Conservation (phyloP, 768 basidiomycete species). For the Lactarius hengduanensis region DNA sequence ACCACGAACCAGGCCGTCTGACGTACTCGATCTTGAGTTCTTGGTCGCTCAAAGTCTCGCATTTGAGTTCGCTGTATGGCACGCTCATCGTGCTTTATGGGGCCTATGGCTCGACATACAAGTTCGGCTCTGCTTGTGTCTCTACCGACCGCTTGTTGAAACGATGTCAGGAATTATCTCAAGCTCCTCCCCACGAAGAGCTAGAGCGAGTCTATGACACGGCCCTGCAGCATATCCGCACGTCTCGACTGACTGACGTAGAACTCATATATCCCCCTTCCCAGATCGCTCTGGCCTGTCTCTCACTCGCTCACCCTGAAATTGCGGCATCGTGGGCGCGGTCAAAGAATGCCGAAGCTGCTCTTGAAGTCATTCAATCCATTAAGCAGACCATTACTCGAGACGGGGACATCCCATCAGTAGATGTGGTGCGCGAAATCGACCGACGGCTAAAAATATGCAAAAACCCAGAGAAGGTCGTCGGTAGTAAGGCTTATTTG, state of each 20-base stretch:
- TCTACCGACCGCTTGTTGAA: constrained; percentile 11
- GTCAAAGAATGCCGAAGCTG: constrained; percentile 40
- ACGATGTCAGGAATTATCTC: constrained; percentile 53
- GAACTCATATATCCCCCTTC: constrained; percentile 92
- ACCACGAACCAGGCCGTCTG: constrained; percentile 73
- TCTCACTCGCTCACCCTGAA: constrained; percentile 62
- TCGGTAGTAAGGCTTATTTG: constrained; percentile 81
- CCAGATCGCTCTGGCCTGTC: constrained; percentile 84
- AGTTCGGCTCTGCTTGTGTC: constrained; percentile 43
- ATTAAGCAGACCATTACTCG: constrained; percentile 56
- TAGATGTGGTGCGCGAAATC: constrained; percentile 84
- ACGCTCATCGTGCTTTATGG: constrained; percentile 84
- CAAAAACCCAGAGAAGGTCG: constrained; percentile 95
- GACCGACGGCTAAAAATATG: constrained; percentile 84
- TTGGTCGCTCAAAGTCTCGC: constrained; percentile 90
- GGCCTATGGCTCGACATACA: constrained; percentile 88
- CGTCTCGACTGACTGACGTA: constrained; percentile 85
- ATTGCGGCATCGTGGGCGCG: constrained; percentile 62
- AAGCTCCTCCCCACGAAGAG: constrained; percentile 45
- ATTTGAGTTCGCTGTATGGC: constrained; percentile 95
- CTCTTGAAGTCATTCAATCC: constrained; percentile 45
- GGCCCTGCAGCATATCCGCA: constrained; percentile 65
- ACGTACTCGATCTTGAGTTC: constrained; percentile 94
- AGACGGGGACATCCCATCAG: constrained; percentile 62
- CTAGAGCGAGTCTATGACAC: constrained; percentile 59